These are phyloP conservation scores for Setaria italica DNA, from an alignment of 202 grass and related monocot genomes.

Conservation along the genomic window DNA sequence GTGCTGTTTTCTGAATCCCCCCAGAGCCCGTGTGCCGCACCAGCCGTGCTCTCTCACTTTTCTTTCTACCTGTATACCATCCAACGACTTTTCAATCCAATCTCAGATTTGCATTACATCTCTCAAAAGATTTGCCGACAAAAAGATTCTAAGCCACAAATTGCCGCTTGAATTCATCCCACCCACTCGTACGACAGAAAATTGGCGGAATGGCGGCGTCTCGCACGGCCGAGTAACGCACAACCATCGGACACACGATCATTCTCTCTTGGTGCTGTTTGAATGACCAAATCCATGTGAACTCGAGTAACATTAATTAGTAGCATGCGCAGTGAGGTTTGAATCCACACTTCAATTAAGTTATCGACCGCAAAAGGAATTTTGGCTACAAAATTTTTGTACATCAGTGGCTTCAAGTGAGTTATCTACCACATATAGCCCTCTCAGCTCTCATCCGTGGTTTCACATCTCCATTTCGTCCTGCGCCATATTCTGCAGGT, in stretches of 20 bases:
- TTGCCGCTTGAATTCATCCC: no score
- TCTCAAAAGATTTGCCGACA: no score
- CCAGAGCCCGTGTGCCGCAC: no score
- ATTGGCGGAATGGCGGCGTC: no score
- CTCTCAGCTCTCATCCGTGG: background rate
- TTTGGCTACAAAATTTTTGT: slow-evolving; percentile 43
- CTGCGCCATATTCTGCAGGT: slow-evolving; percentile 69
- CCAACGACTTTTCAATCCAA: no score
- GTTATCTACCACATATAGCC: background rate
- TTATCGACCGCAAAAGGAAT: background rate
- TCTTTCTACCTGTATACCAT: no score
- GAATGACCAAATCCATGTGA: background rate
- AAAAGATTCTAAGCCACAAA: no score
- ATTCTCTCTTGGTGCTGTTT: background rate
- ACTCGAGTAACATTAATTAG: background rate
- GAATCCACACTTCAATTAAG: slow-evolving; percentile 23
- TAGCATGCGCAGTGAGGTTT: background rate
- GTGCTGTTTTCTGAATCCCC: no score
- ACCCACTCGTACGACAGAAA: no score
- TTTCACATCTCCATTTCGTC: slow-evolving; percentile 69
- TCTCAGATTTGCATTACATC: no score
- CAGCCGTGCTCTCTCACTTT: no score
- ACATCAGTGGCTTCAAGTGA: slow-evolving; percentile 14
- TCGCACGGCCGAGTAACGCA: background rate
- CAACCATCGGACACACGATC: no score